Percentiles rank a stretch among this genome's conserved stretches.
Conservation (phyloP, 768 basidiomycete genomes). For the Lentinula raphanica region DNA sequence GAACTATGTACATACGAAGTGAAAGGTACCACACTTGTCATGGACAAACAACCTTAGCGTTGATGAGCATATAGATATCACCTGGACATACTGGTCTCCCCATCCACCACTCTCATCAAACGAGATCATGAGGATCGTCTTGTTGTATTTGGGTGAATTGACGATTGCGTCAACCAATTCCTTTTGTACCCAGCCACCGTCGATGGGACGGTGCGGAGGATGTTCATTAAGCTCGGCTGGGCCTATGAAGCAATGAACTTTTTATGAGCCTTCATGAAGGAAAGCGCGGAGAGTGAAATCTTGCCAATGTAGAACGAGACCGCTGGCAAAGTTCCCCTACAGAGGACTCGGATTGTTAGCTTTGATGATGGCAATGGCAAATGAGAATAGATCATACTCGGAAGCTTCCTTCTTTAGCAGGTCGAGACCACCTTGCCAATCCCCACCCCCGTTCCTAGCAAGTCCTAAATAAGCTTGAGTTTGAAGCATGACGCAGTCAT, state of each 20-base stretch:
- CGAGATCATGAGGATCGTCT: constrained; percentile 4
- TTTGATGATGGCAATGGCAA: neutral
- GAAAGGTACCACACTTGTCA: constrained; percentile 1
- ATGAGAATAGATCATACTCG: neutral
- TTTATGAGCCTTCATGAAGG: neutral
- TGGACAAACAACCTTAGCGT: neutral
- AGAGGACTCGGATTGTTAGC: neutral
- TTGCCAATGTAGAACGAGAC: constrained; percentile 8
- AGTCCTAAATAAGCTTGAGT: neutral
- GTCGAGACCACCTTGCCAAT: constrained; percentile 8
- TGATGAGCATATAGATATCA: neutral
- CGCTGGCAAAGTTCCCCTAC: constrained; percentile 3
- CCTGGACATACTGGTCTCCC: constrained; percentile 5
- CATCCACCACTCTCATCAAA: constrained; percentile 6
- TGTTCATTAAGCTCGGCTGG: constrained; percentile 7
- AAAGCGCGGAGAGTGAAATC: neutral
- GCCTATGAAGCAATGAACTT: neutral
- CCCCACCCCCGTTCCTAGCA: constrained; percentile 5
- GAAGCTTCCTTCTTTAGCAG: constrained; percentile 6
- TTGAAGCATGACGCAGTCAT: neutral
- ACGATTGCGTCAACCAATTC: constrained; percentile 3
- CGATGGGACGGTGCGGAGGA: constrained; percentile 4
- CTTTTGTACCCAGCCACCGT: constrained; percentile 6
- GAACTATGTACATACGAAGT: neutral
- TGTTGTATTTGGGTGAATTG: constrained; percentile 8